phyloP scores from a whole-genome alignment of 2,329 filamentous ascomycete genomes.

The Aspergillus unguis region DNA sequence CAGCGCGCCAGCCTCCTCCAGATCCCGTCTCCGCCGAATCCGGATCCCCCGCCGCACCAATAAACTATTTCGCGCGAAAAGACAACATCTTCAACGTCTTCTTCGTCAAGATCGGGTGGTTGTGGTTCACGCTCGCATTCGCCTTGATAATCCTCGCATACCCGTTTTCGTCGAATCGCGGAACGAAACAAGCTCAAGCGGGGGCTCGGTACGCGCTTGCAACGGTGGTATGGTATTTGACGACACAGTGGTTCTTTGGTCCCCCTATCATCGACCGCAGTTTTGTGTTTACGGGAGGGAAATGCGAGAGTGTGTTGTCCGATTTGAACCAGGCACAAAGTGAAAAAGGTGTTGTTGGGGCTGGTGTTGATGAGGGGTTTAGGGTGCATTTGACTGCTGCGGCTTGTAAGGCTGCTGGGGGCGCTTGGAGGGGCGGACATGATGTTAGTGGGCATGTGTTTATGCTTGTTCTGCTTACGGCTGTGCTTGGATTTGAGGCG shows the following conservation, averaged over 20 bases:
- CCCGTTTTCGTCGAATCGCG: slow-evolving; percentile 46
- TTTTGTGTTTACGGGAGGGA: slow-evolving; percentile 83
- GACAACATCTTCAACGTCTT: slow-evolving; percentile 86
- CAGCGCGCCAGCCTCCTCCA: slow-evolving; percentile 54
- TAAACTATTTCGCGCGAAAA: slow-evolving; percentile 86
- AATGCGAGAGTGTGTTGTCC: slow-evolving; percentile 59
- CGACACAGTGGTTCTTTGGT: slow-evolving; percentile 97
- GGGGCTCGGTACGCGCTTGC: slow-evolving; percentile 65
- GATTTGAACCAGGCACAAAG: slow-evolving; percentile 33
- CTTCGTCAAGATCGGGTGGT: slow-evolving; percentile 95
- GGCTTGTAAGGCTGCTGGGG: slow-evolving; percentile 78
- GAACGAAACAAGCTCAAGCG: slow-evolving; percentile 56
- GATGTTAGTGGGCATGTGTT: slow-evolving; percentile 97
- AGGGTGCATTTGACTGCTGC: slow-evolving; percentile 62
- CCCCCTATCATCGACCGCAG: slow-evolving; percentile 83
- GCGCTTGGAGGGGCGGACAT: slow-evolving; percentile 86
- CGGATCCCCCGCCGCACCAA: slow-evolving; percentile 23
- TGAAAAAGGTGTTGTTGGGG: slow-evolving; percentile 3
- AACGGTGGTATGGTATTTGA: slow-evolving; percentile 75
- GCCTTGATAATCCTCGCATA: slow-evolving; percentile 67
- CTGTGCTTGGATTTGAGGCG: slow-evolving; percentile 78
- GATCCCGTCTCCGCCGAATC: slow-evolving; percentile 31
- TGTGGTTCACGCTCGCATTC: slow-evolving; percentile 80
- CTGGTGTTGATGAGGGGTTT: slow-evolving; percentile 29
- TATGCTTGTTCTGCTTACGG: slow-evolving; percentile 78